Evolutionary conservation across 2,329 filamentous ascomycete species (phyloP).

Genomic region (Sporothrix dimorphospora): DNA sequence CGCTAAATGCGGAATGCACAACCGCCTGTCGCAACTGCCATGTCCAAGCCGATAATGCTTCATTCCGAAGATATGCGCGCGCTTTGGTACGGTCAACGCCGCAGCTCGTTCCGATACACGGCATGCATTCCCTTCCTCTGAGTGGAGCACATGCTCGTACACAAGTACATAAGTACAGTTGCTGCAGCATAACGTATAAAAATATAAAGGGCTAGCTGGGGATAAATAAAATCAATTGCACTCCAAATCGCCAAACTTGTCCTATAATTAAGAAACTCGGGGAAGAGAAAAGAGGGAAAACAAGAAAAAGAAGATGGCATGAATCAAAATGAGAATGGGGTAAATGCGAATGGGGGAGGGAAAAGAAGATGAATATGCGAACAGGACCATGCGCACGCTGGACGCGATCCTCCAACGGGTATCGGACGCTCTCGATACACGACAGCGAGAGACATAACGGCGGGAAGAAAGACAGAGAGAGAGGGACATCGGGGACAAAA

Average conservation of each 20-base stretch:
- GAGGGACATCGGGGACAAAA: not conserved
- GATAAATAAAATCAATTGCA: constrained; percentile 46
- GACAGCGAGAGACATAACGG: not conserved
- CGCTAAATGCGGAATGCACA: constrained; percentile 19
- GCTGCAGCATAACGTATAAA: not conserved
- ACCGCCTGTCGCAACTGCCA: constrained; percentile 2
- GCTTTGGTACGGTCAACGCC: not conserved
- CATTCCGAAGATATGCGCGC: not conserved
- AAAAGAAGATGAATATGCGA: not conserved
- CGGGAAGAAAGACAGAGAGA: not conserved
- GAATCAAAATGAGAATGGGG: constrained; percentile 28
- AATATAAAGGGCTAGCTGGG: not conserved
- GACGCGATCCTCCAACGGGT: not conserved
- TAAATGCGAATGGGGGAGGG: constrained; percentile 19
- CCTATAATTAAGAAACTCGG: constrained; percentile 47
- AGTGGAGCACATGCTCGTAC: not conserved
- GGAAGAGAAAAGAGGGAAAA: constrained; percentile 30
- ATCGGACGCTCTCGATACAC: not conserved
- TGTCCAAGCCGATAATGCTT: too few relatives aligned
- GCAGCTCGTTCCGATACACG: constrained; percentile 5
- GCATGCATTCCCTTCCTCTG: not conserved
- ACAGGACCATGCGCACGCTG: not conserved
- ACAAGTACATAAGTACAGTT: not conserved
- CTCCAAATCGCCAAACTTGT: constrained; percentile 55
- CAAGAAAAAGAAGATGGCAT: constrained; percentile 24